These are phyloP conservation scores for Blepharisma undulans DNA, from an alignment of 169 alveolate species.

Conservation along the genomic window DNA sequence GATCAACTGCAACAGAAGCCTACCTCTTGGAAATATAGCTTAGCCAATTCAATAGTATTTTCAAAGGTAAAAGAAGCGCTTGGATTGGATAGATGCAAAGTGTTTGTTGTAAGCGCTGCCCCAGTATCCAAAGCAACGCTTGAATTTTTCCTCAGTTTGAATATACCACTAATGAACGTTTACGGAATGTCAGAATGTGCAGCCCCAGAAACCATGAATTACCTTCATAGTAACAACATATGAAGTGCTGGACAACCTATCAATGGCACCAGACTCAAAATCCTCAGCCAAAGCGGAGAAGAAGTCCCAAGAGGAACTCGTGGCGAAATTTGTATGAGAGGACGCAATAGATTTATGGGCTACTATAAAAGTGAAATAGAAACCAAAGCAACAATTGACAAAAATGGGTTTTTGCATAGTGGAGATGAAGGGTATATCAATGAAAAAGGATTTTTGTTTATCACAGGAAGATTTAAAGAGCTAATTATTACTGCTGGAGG, in stretches of 20 bases:
- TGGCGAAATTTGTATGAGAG: slow-evolving; percentile 88
- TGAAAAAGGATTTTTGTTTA: slow-evolving; percentile 63
- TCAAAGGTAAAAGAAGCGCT: slow-evolving; percentile 69
- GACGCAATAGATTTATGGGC: slow-evolving; percentile 85
- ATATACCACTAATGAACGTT: slow-evolving; percentile 72
- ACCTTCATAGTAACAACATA: slow-evolving; percentile 34
- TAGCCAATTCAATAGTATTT: slow-evolving; percentile 63
- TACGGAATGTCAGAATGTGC: slow-evolving; percentile 85
- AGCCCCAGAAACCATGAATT: slow-evolving; percentile 53
- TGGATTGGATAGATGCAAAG: slow-evolving; percentile 77
- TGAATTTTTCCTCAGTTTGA: slow-evolving; percentile 75
- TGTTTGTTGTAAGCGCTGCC: slow-evolving; percentile 81
- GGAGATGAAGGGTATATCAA: slow-evolving; percentile 89
- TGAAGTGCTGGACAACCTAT: slow-evolving; percentile 68
- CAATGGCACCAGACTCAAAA: slow-evolving; percentile 68
- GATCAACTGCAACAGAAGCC: slow-evolving; percentile 48
- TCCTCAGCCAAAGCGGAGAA: slow-evolving; percentile 64
- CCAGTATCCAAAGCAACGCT: slow-evolving; percentile 70
- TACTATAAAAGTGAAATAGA: slow-evolving; percentile 78
- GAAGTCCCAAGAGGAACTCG: slow-evolving; percentile 47
- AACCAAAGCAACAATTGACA: slow-evolving; percentile 76
- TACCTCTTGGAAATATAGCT: slow-evolving; percentile 59
- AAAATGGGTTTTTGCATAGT: slow-evolving; percentile 82
- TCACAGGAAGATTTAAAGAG: slow-evolving; percentile 85
- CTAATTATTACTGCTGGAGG: slow-evolving; percentile 88